These are phyloP conservation scores for Pseudopyrenochaeta lycopersici DNA, from an alignment of 2,329 filamentous ascomycete genomes.

Conservation along the genomic window DNA sequence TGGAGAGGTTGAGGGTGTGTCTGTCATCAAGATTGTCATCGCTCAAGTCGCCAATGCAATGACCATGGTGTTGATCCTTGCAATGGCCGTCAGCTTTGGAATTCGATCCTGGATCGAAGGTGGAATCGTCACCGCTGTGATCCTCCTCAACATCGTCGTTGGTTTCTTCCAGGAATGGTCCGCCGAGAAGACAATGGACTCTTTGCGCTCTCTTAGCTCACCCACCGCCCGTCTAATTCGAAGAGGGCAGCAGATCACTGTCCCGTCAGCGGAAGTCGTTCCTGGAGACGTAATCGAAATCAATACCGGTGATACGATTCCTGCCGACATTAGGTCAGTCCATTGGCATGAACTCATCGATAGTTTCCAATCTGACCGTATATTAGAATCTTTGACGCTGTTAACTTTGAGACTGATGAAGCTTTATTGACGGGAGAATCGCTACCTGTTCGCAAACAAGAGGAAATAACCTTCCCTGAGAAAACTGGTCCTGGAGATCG, in stretches of 20 bases:
- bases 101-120: no score
- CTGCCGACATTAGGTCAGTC: no score
- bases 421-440: no score
- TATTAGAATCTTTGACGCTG: no score
- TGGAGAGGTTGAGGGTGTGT: constrained; percentile 72
- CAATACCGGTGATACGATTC: constrained; percentile 72
- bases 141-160: constrained; percentile 56
- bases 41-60: constrained; percentile 81
- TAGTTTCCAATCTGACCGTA: no score
- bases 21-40: constrained; percentile 75
- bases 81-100: constrained; percentile 60
- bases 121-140: constrained; percentile 57
- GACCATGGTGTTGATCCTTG: constrained; percentile 69
- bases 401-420: no score
- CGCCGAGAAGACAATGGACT: constrained; percentile 61
- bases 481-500: constrained; percentile 73
- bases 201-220: constrained; percentile 56
- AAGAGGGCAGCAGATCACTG: no score
- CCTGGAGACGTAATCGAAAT: constrained; percentile 72
- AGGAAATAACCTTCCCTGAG: constrained; percentile 61
- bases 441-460: constrained; percentile 70
- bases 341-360: no score
- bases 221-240: constrained; percentile 57
- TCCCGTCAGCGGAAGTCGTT: constrained; percentile 68
- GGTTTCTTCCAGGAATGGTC: constrained; percentile 59